A percentile compares a stretch with the other conserved stretches of the same genome.
These are phyloP conservation scores for Stephania yunnanensis DNA, from an alignment of 164 flowering plant genomes.

Conservation along the genomic window DNA sequence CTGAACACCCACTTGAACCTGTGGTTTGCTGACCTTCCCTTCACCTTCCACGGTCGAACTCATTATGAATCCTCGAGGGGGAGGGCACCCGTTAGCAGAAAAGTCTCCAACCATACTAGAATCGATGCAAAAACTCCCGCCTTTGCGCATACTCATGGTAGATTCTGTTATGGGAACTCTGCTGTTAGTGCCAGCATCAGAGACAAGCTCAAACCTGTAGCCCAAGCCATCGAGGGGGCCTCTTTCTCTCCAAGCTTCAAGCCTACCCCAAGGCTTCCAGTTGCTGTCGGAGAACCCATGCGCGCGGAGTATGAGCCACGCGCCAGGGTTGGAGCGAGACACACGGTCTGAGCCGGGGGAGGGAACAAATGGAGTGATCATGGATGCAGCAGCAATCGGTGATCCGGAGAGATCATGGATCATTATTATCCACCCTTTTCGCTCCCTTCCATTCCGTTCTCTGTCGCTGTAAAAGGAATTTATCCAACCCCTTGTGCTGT, in stretches of 20 bases:
- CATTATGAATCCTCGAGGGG: slow-evolving; percentile 76
- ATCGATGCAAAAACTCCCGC: slow-evolving; percentile 72
- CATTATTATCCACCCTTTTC: slow-evolving; percentile 96
- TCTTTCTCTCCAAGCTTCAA: slow-evolving; percentile 92
- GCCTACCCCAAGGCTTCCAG: slow-evolving; percentile 97
- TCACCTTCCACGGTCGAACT: slow-evolving; percentile 78
- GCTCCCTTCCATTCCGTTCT: slow-evolving; percentile 46
- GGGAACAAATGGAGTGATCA: slow-evolving; percentile 93
- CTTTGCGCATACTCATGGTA: slow-evolving; percentile 51
- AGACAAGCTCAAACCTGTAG: slow-evolving; percentile 70
- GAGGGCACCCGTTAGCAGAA: slow-evolving; percentile 21
- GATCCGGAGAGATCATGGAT: slow-evolving; percentile 90
- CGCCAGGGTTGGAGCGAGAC: slow-evolving; percentile 84
- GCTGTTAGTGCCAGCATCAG: slow-evolving; percentile 39
- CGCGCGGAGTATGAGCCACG: slow-evolving; percentile 91
- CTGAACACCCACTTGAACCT: slow-evolving; percentile 62
- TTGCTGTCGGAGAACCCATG: slow-evolving; percentile 49
- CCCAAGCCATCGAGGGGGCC: slow-evolving; percentile 72
- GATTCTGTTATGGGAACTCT: slow-evolving; percentile 60
- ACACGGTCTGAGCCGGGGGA: slow-evolving; percentile 85
- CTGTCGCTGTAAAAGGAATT: slow-evolving; percentile 43
- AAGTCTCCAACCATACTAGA: slow-evolving; percentile 27
- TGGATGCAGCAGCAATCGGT: slow-evolving; percentile 90
- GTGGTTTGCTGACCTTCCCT: slow-evolving; percentile 74
- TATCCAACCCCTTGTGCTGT: slow-evolving; percentile 43